These are phyloP conservation scores for Tympanopsis confertula DNA, from an alignment of 2,329 filamentous ascomycete species.

Conservation along the genomic window DNA sequence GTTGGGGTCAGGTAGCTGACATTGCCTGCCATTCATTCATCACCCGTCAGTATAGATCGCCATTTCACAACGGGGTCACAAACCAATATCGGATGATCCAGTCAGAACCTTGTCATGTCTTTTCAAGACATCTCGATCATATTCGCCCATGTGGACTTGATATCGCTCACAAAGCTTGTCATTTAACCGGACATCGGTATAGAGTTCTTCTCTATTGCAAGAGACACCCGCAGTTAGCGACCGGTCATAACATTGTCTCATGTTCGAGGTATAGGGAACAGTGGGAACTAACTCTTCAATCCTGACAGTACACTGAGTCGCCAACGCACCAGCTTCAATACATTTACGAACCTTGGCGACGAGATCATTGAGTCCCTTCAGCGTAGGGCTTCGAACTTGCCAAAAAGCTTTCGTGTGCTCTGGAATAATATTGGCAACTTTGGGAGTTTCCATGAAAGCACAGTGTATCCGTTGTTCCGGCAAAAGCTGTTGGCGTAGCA, in stretches of 20 bases:
- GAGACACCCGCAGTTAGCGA: neutral
- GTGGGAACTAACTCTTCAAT: slow-evolving; percentile 14
- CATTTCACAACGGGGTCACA: neutral
- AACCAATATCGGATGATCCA: slow-evolving; percentile 14
- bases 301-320: slow-evolving; percentile 10
- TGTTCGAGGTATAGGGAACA: neutral
- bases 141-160: slow-evolving; percentile 6
- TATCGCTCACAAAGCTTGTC: slow-evolving; percentile 7
- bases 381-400: slow-evolving; percentile 7
- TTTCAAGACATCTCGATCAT: slow-evolving; percentile 5
- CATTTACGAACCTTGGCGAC: slow-evolving; percentile 8
- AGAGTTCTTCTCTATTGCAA: slow-evolving; percentile 6
- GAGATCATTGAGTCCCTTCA: slow-evolving; percentile 6
- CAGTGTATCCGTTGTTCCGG: slow-evolving; percentile 6
- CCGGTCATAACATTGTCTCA: neutral
- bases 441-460: slow-evolving; percentile 5
- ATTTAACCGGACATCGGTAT: slow-evolving; percentile 9
- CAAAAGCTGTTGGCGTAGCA: slow-evolving; percentile 3
- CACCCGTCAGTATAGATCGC: too few species aligned
- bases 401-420: slow-evolving; percentile 9
- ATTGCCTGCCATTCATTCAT: slow-evolving; percentile 6
- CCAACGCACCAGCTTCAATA: slow-evolving; percentile 11
- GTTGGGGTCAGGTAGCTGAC: slow-evolving; percentile 6
- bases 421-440: slow-evolving; percentile 9
- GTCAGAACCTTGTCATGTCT: slow-evolving; percentile 5